Base-by-base conservation (phyloP, 176 grass and related monocot species). In the Luzula sylvatica region DNA sequence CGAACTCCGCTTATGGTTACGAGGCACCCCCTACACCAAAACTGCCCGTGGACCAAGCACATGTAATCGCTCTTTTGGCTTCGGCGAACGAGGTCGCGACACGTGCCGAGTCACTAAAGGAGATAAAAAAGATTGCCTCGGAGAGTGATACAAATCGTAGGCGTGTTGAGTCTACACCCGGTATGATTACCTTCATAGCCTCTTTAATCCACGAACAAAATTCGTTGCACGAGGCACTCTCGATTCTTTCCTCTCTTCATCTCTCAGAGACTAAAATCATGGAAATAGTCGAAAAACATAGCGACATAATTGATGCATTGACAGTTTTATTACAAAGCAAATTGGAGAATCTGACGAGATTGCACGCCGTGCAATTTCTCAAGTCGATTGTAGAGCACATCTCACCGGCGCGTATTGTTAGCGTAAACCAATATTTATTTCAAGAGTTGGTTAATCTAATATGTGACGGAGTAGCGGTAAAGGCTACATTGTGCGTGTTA, bases 401-500 rank as follows among this genome's bases (percentile, higher is more conserved):
- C 2, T 60, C 72, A 3, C 69, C 92, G 4, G 30, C 58, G 6
- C 73, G 86, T 58, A 58, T 69, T 28, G 67, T 71, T 19, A 69
- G 57, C 5, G 40, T 80, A 5, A 29, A 62, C 17, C 23, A 41
- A 42, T 85, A 83, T 39, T 46, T 90, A 0, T 78, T 90, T 20
- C 21, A 35, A 15, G 86, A 92, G 85, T 61, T 98, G 21, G 78
- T 87, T 24, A 52, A 58, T 3, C 60, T 70, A 11, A 22, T 87
- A 20, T 59, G 60, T 11, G 81, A 90, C 52, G 53, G 72, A 22
- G 14, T 90, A 21, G 67, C 75, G 0, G 87, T 72, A 40, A 90
- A 77, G 78, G 73, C 86, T 15, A 69, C 75, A 8, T 70, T 98
- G 26, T 76, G 85, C 5, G 75, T 64, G 8, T 69, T 98, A 16